A percentile compares a stretch with the other conserved stretches of the same genome.
These are phyloP conservation scores for Sclerotinia spermophila DNA, from an alignment of 2,329 filamentous ascomycete species.

Conservation along the genomic window DNA sequence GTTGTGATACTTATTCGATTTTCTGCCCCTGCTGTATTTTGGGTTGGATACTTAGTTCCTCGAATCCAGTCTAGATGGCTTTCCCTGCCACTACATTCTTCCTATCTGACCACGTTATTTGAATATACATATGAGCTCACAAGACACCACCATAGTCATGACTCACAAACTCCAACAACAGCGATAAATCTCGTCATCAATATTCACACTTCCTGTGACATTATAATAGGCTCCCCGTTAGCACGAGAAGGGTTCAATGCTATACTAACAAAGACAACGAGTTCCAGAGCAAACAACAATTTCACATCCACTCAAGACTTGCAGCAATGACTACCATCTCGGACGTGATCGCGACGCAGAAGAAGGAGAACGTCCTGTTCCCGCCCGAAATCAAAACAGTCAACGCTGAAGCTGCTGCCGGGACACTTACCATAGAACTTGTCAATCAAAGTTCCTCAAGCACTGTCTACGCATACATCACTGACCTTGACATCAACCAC, in stretches of 20 bases:
- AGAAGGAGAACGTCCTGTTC: conserved; percentile 21
- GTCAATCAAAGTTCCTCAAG: conserved; percentile 63
- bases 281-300: background rate
- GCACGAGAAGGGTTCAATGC: background rate
- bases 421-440: conserved; percentile 55
- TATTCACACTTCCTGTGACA: background rate
- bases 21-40: background rate
- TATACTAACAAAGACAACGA: background rate
- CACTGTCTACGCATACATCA: conserved; percentile 66
- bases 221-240: background rate
- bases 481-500: conserved; percentile 58
- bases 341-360: conserved; percentile 22
- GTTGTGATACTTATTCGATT: background rate
- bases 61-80: background rate
- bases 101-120: background rate
- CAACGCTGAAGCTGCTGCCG: conserved; percentile 5
- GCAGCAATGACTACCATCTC: conserved; percentile 26
- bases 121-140: background rate
- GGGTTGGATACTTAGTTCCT: background rate
- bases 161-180: conserved; percentile 14
- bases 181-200: conserved; percentile 18
- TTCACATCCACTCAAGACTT: background rate
- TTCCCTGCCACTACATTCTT: background rate
- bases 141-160: conserved; percentile 11
- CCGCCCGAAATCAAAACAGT: conserved; percentile 17